phyloP scores from a whole-genome alignment of 1,139 yeast species.

The Sugiyamaella xylanicola region DNA sequence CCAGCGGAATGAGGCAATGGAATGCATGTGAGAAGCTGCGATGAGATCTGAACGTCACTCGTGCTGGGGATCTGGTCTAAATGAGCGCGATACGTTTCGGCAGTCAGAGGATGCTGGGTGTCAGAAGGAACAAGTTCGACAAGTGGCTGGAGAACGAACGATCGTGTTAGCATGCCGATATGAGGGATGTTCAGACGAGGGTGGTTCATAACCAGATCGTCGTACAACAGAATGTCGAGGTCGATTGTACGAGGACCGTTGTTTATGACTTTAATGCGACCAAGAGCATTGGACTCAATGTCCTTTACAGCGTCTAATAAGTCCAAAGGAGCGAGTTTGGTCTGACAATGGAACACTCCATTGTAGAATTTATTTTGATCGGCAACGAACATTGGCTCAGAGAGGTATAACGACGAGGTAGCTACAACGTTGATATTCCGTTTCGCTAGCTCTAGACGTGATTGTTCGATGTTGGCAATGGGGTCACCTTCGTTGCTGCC shows the following conservation, averaged over 20 bases:
- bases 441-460: conserved; percentile 54
- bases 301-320: conserved; percentile 64
- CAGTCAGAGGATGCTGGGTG: conserved; percentile 74
- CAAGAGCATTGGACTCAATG: conserved; percentile 71
- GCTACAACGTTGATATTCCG: conserved; percentile 53
- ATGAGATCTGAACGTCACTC: conserved; percentile 37
- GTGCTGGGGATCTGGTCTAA: conserved; percentile 55
- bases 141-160: conserved; percentile 87
- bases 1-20: conserved; percentile 35
- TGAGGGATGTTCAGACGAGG: conserved; percentile 77
- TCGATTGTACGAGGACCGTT: conserved; percentile 94
- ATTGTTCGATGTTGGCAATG: conserved; percentile 58
- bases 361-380: conserved; percentile 84
- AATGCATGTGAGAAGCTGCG: conserved; percentile 38
- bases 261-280: conserved; percentile 74
- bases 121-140: conserved; percentile 74
- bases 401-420: conserved; percentile 79
- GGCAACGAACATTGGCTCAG: conserved; percentile 87
- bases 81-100: conserved; percentile 74
- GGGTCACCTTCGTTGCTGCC: conserved; percentile 87
- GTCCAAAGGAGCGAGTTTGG: conserved; percentile 61
- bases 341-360: conserved; percentile 71
- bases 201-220: conserved; percentile 56
- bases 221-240: conserved; percentile 79
- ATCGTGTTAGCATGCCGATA: conserved; percentile 80